Evolutionary conservation across 2,329 filamentous ascomycete species (phyloP), one percentile per base, ranked within the genome.

Genomic region (Aspergillus unguis): DNA sequence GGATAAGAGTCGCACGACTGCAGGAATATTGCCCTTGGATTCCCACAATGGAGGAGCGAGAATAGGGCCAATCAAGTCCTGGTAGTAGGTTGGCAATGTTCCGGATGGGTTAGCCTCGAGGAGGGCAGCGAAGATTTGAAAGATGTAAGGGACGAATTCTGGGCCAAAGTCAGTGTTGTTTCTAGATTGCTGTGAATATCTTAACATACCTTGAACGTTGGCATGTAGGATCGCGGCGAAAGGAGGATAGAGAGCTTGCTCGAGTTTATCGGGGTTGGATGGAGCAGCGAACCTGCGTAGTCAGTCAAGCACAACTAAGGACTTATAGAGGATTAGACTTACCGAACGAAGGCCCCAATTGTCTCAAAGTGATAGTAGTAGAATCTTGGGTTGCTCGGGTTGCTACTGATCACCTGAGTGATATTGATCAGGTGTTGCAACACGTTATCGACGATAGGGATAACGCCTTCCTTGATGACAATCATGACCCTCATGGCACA

Each of bases 341-440:
- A 84, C 68, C 86, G 84, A 51, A 97, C 88, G 44, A 99, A 80
- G 11, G 94, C 92, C 32, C 94, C 94, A 42, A 99, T 77, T 3
- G 90, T 89, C 75, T 99, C 94, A 58, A 99, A 99, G 69, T 96
- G 90, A 72, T 92, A 99, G 77, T 99, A 99, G 75, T 96, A 96
- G 76, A 99, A 99, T 9, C 90, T 84, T 2, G 94, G 94, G 72
- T 99, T 99, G 76, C 92, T 96, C 0, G 94, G 94, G 71, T 99
- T 99, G 62, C 87, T 83, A 67, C 91, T 87, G 72, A 97, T 97
- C 61, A 95, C 86, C 64, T 88, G 87, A 44, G 92, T 96, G 63
- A 99, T 96, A 56, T 82, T 86, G 65, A 95, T 85, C 54, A 99
- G 82, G 69, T 95, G 91, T 48, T 84, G 82, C 48, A 97, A 76